These are phyloP conservation scores for Ganoderma lucidum DNA, from an alignment of 1,284 basidiomycete genomes.

Conservation along the genomic window DNA sequence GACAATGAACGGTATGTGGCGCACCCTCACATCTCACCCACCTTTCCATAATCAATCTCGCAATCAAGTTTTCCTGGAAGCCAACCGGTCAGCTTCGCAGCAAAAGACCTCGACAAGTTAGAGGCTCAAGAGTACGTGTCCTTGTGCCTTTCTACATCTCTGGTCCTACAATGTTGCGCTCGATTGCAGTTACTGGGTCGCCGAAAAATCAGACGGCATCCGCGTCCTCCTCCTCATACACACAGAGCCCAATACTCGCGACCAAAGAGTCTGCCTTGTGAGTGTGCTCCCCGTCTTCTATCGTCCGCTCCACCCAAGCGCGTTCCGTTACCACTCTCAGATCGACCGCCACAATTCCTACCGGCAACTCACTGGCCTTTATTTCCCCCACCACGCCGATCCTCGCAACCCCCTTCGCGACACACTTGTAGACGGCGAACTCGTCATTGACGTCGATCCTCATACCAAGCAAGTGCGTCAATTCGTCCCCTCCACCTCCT, in stretches of 20 bases:
- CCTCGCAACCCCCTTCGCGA: constrained; percentile 72
- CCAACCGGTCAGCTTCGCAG: constrained; percentile 90
- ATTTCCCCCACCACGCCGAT: constrained; percentile 89
- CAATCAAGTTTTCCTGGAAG: constrained; percentile 83
- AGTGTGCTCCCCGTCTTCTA: constrained; percentile 37
- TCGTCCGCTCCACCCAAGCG: constrained; percentile 4
- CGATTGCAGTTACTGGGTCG: constrained; percentile 91
- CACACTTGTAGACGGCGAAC: constrained; percentile 93
- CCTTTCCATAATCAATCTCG: constrained; percentile 3
- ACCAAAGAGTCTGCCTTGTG: constrained; percentile 87
- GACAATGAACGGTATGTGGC: constrained; percentile 60
- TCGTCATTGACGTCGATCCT: constrained; percentile 91
- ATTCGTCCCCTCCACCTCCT: constrained; percentile 4
- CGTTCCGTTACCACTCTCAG: constrained; percentile 49
- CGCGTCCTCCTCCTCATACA: constrained; percentile 90
- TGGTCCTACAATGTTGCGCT: constrained; percentile 16
- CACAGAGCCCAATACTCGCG: constrained; percentile 67
- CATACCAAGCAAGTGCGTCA: constrained; percentile 65
- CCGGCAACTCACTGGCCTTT: constrained; percentile 76
- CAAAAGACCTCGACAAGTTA: constrained; percentile 74
- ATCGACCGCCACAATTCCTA: constrained; percentile 96
- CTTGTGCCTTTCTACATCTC: constrained; percentile 5
- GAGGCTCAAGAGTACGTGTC: constrained; percentile 82
- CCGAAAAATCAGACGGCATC: constrained; percentile 99
- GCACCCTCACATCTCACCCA: constrained; percentile 19